Percentiles rank a stretch among this genome's conserved stretches.
Conservation (phyloP, 2,329 filamentous ascomycete species). For the Claviceps sp. region DNA sequence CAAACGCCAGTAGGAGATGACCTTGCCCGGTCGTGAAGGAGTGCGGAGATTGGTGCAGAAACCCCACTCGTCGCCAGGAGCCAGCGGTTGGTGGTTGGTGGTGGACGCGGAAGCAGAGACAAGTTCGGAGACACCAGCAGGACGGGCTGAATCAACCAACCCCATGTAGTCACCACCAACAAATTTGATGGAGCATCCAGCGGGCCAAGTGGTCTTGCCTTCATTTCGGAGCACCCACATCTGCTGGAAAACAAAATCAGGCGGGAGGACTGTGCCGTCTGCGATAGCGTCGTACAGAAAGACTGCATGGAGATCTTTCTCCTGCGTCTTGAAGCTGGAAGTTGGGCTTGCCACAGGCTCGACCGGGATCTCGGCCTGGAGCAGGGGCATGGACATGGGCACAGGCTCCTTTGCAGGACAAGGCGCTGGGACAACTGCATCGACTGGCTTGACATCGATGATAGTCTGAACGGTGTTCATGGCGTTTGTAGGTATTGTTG, state of each 20-base stretch:
- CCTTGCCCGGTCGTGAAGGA: slow-evolving; percentile 59
- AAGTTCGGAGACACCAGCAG: slow-evolving; percentile 65
- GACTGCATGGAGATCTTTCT: slow-evolving; percentile 30
- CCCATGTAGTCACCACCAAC: slow-evolving; percentile 96
- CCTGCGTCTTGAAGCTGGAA: slow-evolving; percentile 12
- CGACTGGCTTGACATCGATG: slow-evolving; percentile 54
- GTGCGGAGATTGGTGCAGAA: slow-evolving; percentile 82
- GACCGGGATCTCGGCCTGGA: slow-evolving; percentile 5
- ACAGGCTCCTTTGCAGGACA: slow-evolving; percentile 4
- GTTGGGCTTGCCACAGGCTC: slow-evolving; percentile 6
- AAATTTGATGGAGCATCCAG: slow-evolving; percentile 80
- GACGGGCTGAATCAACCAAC: slow-evolving; percentile 66
- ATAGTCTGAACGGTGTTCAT: slow-evolving; percentile 53
- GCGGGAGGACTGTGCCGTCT: slow-evolving; percentile 61
- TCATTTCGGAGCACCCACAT: slow-evolving; percentile 86
- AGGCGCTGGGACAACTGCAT: slow-evolving; percentile 14
- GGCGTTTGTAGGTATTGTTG: slow-evolving; percentile 32
- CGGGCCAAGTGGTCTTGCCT: slow-evolving; percentile 68
- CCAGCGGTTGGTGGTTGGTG: slow-evolving; percentile 53
- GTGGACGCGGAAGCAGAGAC: slow-evolving; percentile 73
- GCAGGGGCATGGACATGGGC: slow-evolving; percentile 4
- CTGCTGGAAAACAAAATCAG: slow-evolving; percentile 69
- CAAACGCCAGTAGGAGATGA: slow-evolving; percentile 93
- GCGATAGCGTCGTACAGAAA: slow-evolving; percentile 68
- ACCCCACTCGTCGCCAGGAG: slow-evolving; percentile 58